phyloP scores from a whole-genome alignment of 768 basidiomycete species.

The Tephrocybe rancida region DNA sequence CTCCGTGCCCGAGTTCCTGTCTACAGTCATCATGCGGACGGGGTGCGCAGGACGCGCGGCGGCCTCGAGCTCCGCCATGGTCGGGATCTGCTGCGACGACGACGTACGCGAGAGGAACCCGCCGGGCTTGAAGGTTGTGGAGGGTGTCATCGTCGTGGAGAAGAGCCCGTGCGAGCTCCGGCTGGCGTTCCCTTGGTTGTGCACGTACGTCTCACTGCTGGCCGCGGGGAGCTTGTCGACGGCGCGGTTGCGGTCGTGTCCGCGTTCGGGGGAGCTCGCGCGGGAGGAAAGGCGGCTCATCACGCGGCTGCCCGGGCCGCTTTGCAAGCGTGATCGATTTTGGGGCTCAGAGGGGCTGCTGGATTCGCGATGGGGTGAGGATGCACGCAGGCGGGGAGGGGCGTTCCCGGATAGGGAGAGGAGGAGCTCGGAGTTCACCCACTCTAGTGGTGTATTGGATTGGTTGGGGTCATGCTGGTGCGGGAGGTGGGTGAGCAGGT shows the following conservation, averaged over 20 bases:
- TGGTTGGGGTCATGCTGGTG: constrained; percentile 46
- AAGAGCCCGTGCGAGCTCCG: constrained; percentile 55
- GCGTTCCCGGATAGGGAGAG: constrained; percentile 54
- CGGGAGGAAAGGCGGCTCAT: constrained; percentile 36
- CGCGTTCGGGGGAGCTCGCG: constrained; percentile 61
- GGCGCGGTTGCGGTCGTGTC: constrained; percentile 4
- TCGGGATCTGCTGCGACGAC: constrained; percentile 3
- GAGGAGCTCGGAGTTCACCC: constrained; percentile 86
- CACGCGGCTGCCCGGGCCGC: constrained; percentile 8
- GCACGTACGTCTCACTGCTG: constrained; percentile 53
- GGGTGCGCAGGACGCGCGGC: constrained; percentile 17
- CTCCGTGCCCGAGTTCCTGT: constrained; percentile 23
- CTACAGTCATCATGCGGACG: constrained; percentile 16
- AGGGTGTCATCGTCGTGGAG: constrained; percentile 64
- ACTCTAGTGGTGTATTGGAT: constrained; percentile 57
- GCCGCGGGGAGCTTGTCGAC: not conserved
- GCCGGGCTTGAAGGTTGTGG: constrained; percentile 47
- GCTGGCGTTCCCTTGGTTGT: constrained; percentile 47
- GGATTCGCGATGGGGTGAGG: constrained; percentile 15
- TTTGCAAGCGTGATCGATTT: constrained; percentile 26
- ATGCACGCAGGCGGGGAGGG: constrained; percentile 29
- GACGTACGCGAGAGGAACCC: constrained; percentile 32
- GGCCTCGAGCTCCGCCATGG: constrained; percentile 11
- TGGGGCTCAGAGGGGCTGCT: constrained; percentile 24
- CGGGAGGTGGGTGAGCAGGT: constrained; percentile 43